Percentiles rank a stretch among this genome's conserved stretches.
Conservation (phyloP, 768 basidiomycete species). For the Rhodotorula toruloides region DNA sequence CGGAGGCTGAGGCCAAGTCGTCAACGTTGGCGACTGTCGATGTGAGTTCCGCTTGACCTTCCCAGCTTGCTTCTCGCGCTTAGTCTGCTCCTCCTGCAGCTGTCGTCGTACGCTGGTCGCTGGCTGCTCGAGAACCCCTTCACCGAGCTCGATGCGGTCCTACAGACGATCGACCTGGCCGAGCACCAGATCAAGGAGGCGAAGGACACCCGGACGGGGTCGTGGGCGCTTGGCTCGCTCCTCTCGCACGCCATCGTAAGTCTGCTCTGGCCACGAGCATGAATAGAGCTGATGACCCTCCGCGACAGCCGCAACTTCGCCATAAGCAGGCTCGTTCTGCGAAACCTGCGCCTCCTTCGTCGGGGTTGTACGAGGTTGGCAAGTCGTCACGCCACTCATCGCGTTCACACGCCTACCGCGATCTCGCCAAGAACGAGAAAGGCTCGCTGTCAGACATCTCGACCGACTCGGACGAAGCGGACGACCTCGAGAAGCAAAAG, state of each 20-base stretch:
- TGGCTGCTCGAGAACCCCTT: conserved; percentile 16
- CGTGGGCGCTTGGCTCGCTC: not conserved
- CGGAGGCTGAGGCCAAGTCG: not conserved
- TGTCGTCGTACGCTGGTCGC: not conserved
- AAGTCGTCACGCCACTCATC: not conserved
- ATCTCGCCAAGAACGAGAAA: no score
- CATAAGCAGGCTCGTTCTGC: not conserved
- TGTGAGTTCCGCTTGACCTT: not conserved
- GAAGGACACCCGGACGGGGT: not conserved
- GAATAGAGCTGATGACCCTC: no score
- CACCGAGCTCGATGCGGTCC: conserved; percentile 9
- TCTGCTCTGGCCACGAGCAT: no score
- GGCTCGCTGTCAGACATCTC: not conserved
- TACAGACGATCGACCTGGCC: conserved; percentile 14
- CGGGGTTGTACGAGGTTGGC: not conserved
- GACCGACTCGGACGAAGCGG: not conserved
- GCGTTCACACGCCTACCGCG: not conserved
- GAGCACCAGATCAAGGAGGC: conserved; percentile 1
- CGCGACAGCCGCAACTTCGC: not conserved
- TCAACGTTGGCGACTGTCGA: not conserved
- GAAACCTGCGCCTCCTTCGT: not conserved
- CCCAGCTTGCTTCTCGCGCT: not conserved
- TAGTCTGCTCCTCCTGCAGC: not conserved
- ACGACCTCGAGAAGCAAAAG: conserved; percentile 2
- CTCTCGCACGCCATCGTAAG: not conserved